A percentile compares a stretch with the other conserved stretches of the same genome.
Evolutionary conservation across 768 basidiomycete genomes (phyloP).

Genomic region (Mrakia frigida): DNA sequence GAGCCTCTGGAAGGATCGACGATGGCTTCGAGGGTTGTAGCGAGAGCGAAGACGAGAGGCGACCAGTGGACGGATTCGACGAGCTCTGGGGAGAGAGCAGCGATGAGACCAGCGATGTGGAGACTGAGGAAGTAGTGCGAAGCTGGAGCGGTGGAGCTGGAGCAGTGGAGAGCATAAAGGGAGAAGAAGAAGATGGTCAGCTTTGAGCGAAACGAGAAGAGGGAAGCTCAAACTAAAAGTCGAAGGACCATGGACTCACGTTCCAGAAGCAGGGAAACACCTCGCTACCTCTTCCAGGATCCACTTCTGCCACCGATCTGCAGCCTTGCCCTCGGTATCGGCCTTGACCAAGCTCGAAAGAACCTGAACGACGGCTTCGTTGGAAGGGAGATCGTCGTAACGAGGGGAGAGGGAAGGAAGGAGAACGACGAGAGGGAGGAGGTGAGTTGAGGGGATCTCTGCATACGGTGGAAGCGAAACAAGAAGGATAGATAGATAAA

Average conservation of each 20-base stretch:
- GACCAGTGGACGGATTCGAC: constrained; percentile 48
- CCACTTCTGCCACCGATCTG: constrained; percentile 59
- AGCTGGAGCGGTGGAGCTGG: constrained; percentile 47
- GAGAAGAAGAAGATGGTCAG: constrained; percentile 44
- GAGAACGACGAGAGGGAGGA: constrained; percentile 34
- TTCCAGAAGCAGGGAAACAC: constrained; percentile 54
- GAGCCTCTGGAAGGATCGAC: constrained; percentile 53
- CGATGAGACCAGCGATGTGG: constrained; percentile 57
- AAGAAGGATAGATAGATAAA: no score
- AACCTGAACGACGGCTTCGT: constrained; percentile 37
- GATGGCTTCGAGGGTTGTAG: constrained; percentile 57
- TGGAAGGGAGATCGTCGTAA: constrained; percentile 35
- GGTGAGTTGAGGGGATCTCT: constrained; percentile 39
- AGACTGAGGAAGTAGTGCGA: constrained; percentile 67
- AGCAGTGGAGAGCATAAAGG: constrained; percentile 48
- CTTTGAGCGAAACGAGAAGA: constrained; percentile 35
- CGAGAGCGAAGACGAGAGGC: constrained; percentile 55
- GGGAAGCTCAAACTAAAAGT: neutral
- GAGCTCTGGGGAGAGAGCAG: constrained; percentile 43
- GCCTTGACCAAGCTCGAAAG: constrained; percentile 36
- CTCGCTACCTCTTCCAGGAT: constrained; percentile 61
- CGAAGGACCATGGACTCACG: constrained; percentile 48
- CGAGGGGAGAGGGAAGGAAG: constrained; percentile 35
- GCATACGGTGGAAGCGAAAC: neutral
- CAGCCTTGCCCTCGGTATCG: constrained; percentile 41